Evolutionary conservation across 164 flowering plant species (phyloP), one percentile per base, ranked within the genome.

Genomic region (Vitis rotundifolia): DNA sequence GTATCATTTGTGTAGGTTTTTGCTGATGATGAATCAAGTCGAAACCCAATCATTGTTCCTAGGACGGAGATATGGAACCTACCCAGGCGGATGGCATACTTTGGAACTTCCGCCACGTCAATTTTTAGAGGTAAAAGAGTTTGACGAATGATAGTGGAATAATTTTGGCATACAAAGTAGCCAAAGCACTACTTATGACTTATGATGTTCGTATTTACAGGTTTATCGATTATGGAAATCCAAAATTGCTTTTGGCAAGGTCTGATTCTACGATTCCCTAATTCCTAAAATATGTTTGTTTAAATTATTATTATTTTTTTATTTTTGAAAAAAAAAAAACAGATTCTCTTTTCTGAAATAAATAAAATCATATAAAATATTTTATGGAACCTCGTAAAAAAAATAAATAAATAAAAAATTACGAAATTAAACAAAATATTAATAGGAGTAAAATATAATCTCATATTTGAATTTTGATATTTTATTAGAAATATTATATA

Each of bases 201-300:
- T 37, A 37, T 37, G 7, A 51, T 75, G 8, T 73, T n/a, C 59
- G 29, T 5, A 31, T 59, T 26, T 26, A 26, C 70, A 82, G 88
- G 82, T 63, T 63, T 86, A 48, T 31, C 78, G 63, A 59, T 65
- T 5, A 75, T 64, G 49, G 83, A 71, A 55, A 82, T 86, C 75
- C 91, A 84, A 18, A 8, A 70, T 18, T 81, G 84, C 84, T 88
- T 87, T 63, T 82, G 85, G 92, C 75, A 70, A 68, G 83, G 80
- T 80, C 74, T 18, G 62, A 11, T 8, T 37, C 44, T 37, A 37
- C 44, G 7, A 37, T 37, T 37, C 44, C 7, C 44, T 6, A 63
- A 63, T 1, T 12, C 37, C 3, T 61, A 26, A 13, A 0, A 11
- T 61, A 3, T 26, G 5, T 22, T 12, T 61, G 28, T 26, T 28